Base-by-base conservation (phyloP, 345 rosid species). In the Physaria fendleri region DNA sequence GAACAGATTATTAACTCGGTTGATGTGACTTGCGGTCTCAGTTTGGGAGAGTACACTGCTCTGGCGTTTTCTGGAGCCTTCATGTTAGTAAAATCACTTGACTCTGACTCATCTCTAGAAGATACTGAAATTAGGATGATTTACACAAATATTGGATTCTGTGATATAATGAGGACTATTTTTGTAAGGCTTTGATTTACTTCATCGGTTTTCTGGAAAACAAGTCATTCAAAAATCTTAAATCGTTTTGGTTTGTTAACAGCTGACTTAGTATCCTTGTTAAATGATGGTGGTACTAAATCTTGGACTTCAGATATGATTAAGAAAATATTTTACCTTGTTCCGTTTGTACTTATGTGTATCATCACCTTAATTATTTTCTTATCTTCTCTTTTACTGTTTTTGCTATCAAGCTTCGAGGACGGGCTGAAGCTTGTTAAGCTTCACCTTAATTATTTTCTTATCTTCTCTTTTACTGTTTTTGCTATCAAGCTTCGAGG, bases 21-120 rank as follows among this genome's bases (percentile, higher is more conserved):
- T 64, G 95, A 94, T 78, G 95, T 90, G 42, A 87, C 96, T 6
- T 89, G 97, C 53, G 99, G 99, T 35, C 91, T 94, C 32, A 94
- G 97, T 78, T 79, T 94, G 63, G 99, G 99, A 63, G 99, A 93
- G 75, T 94, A 94, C 64, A 85, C 97, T 63, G 97, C 99, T 46
- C 78, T 94, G 8, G 92, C 99, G 30, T 94, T 93, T 78, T 84
- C 97, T 58, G 97, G 85, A 66, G 95, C 95, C 69, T 85, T 94
- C 82, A 90, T 95, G 97, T 87, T 62, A 62, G 76, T 43, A 23
- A 58, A 58, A 14, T 34, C 51, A 24, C 42, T 28, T 33, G 51
- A 29, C 38, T 7, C 39, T 17, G 6, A 10, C 4, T 22, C 21
- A 24, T 67, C 2, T 56, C 55, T 3, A 16, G 0, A 27, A 47